Evolutionary conservation across 164 flowering plant species (phyloP).

Genomic region (Dillenia suffruticosa): DNA sequence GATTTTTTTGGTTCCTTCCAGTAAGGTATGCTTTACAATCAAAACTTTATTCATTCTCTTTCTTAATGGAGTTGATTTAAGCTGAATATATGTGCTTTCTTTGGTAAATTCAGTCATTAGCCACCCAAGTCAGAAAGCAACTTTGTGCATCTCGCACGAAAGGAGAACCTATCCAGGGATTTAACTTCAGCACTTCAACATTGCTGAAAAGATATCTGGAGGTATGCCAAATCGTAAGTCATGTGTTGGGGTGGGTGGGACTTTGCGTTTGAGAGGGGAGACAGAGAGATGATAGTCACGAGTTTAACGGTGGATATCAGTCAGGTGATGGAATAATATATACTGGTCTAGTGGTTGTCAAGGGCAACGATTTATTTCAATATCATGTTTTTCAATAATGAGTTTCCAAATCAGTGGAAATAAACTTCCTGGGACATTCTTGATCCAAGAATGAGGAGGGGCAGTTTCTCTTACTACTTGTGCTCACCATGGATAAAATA

Average conservation of each 20-base stretch:
- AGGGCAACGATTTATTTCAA: too few relatives aligned
- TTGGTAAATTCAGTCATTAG: constrained; percentile 59
- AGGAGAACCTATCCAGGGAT: constrained; percentile 72
- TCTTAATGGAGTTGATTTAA: not conserved
- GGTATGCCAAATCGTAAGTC: constrained; percentile 33
- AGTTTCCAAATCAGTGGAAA: too few relatives aligned
- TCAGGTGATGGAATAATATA: not conserved
- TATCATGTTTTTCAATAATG: too few relatives aligned
- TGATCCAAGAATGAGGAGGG: too few relatives aligned
- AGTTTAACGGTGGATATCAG: not conserved
- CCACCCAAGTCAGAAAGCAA: constrained; percentile 83
- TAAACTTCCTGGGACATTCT: too few relatives aligned
- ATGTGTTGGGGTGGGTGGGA: not conserved
- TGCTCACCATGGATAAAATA: too few relatives aligned
- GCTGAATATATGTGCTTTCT: not conserved
- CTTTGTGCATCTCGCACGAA: constrained; percentile 65
- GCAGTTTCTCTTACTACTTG: too few relatives aligned
- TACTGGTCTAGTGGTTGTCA: too few relatives aligned
- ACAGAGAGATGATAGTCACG: not conserved
- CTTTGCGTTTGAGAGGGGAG: not conserved
- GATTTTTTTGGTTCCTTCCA: not conserved
- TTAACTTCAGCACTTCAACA: constrained; percentile 72
- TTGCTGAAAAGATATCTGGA: constrained; percentile 64
- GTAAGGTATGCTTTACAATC: not conserved
- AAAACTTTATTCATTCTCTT: not conserved